A percentile compares a stretch with the other conserved stretches of the same genome.
Evolutionary conservation across 306 rosid species (phyloP).

Genomic region (Gastrolobium bilobum): DNA sequence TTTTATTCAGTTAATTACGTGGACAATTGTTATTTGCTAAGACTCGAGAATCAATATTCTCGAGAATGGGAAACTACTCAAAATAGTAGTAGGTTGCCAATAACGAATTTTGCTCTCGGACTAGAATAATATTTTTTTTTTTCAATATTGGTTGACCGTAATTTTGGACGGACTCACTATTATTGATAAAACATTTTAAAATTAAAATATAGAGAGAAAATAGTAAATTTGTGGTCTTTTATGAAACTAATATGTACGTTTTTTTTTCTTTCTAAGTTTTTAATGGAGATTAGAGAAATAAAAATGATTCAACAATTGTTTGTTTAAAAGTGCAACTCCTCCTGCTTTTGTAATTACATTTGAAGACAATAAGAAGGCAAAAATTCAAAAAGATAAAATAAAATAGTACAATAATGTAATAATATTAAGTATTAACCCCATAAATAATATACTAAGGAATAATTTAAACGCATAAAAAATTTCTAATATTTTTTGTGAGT

Average conservation of each 20-base stretch:
- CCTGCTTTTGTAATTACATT: not conserved
- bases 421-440: not conserved
- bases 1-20: constrained; percentile 8
- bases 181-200: not conserved
- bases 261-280: not conserved
- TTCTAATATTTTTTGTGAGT: too few relatives aligned
- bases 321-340: not conserved
- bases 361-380: constrained; percentile 1
- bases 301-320: not conserved
- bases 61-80: not conserved
- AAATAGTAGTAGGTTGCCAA: constrained; percentile 1
- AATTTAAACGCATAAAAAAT: too few relatives aligned
- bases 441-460: too few relatives aligned
- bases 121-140: not conserved
- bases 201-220: not conserved
- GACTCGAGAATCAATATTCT: constrained; percentile 1
- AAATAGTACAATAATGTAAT: not conserved
- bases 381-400: not conserved
- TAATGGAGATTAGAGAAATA: not conserved
- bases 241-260: not conserved
- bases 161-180: not conserved
- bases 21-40: not conserved
- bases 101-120: constrained; percentile 1
- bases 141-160: not conserved
- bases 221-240: not conserved